Evolutionary conservation across 257 asterid species (phyloP).

Genomic region (Fraxinus excelsior): DNA sequence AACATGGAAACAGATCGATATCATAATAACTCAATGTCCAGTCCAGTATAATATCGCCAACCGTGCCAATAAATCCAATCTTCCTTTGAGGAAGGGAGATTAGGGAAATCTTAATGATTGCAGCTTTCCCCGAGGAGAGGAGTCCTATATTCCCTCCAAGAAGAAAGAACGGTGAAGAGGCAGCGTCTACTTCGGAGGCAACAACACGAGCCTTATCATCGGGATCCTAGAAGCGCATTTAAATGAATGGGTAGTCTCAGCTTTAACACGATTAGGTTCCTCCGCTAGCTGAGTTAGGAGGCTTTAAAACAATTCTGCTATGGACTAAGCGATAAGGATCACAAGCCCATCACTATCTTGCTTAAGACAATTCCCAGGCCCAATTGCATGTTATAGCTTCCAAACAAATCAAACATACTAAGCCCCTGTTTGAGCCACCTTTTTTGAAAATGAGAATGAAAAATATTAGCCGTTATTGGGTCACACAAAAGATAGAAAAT

Average conservation of each 20-base stretch:
- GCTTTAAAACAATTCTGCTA: too few relatives aligned
- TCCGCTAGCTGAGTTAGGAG: too few relatives aligned
- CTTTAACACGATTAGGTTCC: too few relatives aligned
- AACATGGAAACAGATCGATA: background rate
- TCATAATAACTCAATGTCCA: background rate
- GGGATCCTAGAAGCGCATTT: background rate
- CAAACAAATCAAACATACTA: background rate
- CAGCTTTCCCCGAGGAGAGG: background rate
- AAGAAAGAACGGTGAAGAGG: background rate
- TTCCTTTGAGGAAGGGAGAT: background rate
- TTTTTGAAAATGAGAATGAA: too few relatives aligned
- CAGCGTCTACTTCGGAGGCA: background rate
- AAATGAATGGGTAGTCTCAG: background rate
- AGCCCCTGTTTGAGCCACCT: too few relatives aligned
- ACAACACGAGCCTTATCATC: background rate
- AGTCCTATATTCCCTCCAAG: background rate
- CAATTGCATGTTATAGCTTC: background rate
- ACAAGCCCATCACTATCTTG: background rate
- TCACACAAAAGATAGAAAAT: too few relatives aligned
- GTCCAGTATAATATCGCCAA: background rate
- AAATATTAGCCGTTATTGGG: too few relatives aligned
- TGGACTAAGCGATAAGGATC: background rate
- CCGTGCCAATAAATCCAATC: background rate
- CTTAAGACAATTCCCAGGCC: background rate
- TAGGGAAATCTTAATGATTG: background rate